Conservation (phyloP, 2,329 filamentous ascomycete species). For the Cercospora zeae-maydis region DNA sequence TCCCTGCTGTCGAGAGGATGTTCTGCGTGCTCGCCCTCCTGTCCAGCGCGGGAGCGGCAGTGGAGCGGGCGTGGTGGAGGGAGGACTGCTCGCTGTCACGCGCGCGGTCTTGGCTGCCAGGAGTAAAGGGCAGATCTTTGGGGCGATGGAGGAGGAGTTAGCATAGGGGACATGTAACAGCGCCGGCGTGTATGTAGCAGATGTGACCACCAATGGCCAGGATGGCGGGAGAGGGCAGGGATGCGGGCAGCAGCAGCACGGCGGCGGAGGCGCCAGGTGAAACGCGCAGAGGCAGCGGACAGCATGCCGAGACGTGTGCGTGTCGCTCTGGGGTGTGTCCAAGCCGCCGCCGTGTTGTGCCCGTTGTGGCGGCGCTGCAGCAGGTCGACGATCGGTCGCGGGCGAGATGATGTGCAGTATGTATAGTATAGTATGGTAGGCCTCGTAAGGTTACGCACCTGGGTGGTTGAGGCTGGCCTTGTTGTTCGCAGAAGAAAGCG, state of each 20-base stretch:
- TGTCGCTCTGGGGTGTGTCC: not conserved
- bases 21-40: conserved; percentile 1
- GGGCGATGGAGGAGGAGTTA: not conserved
- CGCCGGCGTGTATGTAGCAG: not conserved
- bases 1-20: conserved; percentile 4
- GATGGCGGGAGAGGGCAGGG: not conserved
- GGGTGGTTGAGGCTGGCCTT: conserved; percentile 4
- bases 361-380: not conserved
- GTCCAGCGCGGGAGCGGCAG: not conserved
- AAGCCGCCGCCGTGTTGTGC: not conserved
- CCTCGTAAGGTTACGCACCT: conserved; percentile 6
- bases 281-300: not conserved
- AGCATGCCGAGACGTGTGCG: not conserved
- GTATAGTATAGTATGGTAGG: no score
- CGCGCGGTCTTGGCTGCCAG: conserved; percentile 2
- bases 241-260: not conserved
- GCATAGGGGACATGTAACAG: not conserved
- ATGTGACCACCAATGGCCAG: not conserved
- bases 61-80: conserved; percentile 1
- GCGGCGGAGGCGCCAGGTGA: not conserved
- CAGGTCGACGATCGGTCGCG: not conserved
- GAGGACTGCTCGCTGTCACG: conserved; percentile 1
- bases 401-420: no score
- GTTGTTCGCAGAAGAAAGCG: conserved; percentile 1
- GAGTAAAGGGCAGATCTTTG: conserved; percentile 6